Evolutionary conservation across 2,329 filamentous ascomycete genomes (phyloP), one percentile per base, ranked within the genome.

Genomic region (Zopfia rhizophila): DNA sequence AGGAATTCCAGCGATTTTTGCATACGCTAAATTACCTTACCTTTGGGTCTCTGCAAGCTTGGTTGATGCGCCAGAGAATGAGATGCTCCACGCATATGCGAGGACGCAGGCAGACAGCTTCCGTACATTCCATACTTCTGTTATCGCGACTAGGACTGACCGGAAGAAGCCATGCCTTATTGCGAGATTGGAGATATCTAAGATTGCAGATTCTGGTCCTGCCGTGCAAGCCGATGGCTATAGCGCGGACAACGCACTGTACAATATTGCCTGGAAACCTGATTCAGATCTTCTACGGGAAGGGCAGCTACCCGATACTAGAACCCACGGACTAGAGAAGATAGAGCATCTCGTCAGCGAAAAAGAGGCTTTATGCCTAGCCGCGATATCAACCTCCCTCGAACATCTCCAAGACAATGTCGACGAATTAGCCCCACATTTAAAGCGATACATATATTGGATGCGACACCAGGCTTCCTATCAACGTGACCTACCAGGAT

Each of bases 361-460:
- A 10, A 36, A 36, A 21, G 32, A 36, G 22, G 32, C 32, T 11
- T 16, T 36, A 16, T 36, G 32, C 22, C 32, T 36, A 12, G 17
- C 12, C 22, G 17, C 7, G 8, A 36, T 36, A 10, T 11, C 8
- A 36, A 36, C 18, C 16, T 14, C 32, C 5, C 18, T 36, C 6
- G 14, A 7, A 13, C 12, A 21, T 18, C 16, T 36, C 17, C 7
- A 17, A 8, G 17, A 16, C 7, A 18, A 36, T 17, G 13, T 21
- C 5, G 18, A 17, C 5, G 14, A 11, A 8, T 21, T 36, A 21
- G 14, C 32, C 18, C 12, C 22, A 10, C 32, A 36, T 18, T 16
- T 36, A 21, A 14, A 36, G 14, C 32, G 32, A 7, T 36, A 18
- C 18, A 13, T 21, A 8, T 18, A 36, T 19, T 36, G 32, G 32